phyloP scores from a whole-genome alignment of 352 stramenopile species.

The Phytophthora ramorum region DNA sequence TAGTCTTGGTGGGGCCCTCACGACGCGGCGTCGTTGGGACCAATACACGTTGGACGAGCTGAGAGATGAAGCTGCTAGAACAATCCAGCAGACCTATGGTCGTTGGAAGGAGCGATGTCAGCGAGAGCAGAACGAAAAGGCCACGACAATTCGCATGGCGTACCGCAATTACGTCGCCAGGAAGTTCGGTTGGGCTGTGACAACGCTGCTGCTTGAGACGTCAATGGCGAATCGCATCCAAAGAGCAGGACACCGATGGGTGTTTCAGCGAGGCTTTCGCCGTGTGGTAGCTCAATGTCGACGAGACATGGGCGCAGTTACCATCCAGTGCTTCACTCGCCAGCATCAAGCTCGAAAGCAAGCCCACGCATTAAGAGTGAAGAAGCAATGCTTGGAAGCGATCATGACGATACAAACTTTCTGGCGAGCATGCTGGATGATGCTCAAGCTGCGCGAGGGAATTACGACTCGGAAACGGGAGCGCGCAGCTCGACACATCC shows the following conservation, averaged over 20 bases:
- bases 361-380: conserved; percentile 15
- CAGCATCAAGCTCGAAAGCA: conserved; percentile 23
- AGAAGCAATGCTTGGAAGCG: conserved; percentile 23
- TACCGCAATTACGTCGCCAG: conserved; percentile 69
- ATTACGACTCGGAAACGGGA: conserved; percentile 19
- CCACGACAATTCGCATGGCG: conserved; percentile 44
- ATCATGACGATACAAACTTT: conserved; percentile 38
- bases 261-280: conserved; percentile 34
- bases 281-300: conserved; percentile 13
- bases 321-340: conserved; percentile 40
- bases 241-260: conserved; percentile 30
- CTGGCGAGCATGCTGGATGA: conserved; percentile 43
- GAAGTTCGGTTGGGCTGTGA: conserved; percentile 72
- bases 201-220: conserved; percentile 44
- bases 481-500: conserved; percentile 27
- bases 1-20: conserved; percentile 8
- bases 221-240: conserved; percentile 55
- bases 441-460: conserved; percentile 21
- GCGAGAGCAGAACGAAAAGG: conserved; percentile 28
- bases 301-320: conserved; percentile 27
- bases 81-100: conserved; percentile 51
- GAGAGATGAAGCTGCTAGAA: conserved; percentile 37
- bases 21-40: neutral
- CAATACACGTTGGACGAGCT: conserved; percentile 18
- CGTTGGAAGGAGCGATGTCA: conserved; percentile 40